These are phyloP conservation scores for Dictyostelium purpureum DNA, from an alignment of 78 protist species.

Conservation along the genomic window DNA sequence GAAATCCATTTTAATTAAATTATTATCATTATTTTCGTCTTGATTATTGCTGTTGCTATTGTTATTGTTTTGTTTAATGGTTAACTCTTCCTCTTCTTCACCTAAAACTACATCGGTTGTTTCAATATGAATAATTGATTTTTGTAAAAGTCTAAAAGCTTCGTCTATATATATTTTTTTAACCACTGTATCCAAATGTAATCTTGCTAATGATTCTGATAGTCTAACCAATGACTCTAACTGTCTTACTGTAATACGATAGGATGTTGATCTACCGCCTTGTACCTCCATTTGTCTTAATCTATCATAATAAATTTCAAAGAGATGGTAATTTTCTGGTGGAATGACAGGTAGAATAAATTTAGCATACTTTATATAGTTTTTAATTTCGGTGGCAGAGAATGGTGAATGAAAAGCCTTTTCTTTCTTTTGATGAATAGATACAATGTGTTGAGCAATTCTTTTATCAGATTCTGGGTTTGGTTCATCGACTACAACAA, in stretches of 20 bases:
- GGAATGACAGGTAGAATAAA: slow-evolving; percentile 89
- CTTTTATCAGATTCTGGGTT: slow-evolving; percentile 88
- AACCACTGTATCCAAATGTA: slow-evolving; percentile 51
- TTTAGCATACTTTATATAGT: slow-evolving; percentile 91
- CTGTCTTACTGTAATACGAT: slow-evolving; percentile 98
- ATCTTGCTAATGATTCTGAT: slow-evolving; percentile 94
- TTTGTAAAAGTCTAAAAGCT: slow-evolving; percentile 78
- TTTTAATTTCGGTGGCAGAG: slow-evolving; percentile 85
- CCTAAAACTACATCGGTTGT: slow-evolving; percentile 51
- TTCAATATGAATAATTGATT: slow-evolving; percentile 83
- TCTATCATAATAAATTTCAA: slow-evolving; percentile 69
- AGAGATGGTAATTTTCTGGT: slow-evolving; percentile 9
- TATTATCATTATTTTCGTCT: background rate
- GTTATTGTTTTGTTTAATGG: background rate
- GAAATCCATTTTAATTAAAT: background rate
- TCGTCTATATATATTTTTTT: slow-evolving; percentile 61
- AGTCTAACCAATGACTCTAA: slow-evolving; percentile 98
- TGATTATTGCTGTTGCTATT: background rate
- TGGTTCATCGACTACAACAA: slow-evolving; percentile 96
- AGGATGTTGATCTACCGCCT: slow-evolving; percentile 36
- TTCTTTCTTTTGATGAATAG: slow-evolving; percentile 89
- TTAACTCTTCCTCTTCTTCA: background rate
- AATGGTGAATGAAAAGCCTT: slow-evolving; percentile 71
- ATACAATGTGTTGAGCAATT: slow-evolving; percentile 97
- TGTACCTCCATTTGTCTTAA: slow-evolving; percentile 69